Percentiles rank a stretch among this genome's conserved stretches.
Conservation (phyloP, 192 early-diverging fungal species). For the Mortierella hygrophila region DNA sequence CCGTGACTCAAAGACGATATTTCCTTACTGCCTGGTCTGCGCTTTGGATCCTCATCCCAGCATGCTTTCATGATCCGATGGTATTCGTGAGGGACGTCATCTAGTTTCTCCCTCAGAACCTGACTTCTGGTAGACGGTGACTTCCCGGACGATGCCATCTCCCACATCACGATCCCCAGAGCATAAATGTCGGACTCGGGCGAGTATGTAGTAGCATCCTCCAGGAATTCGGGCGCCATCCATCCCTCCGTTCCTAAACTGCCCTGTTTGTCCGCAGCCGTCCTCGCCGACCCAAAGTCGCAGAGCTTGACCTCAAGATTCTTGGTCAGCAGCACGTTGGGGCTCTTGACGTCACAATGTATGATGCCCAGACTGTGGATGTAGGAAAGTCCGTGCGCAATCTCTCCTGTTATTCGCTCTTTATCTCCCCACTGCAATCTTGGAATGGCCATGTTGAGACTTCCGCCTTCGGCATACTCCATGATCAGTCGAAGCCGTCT, state of each 20-base stretch:
- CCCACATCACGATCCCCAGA: slow-evolving; percentile 21
- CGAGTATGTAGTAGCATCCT: slow-evolving; percentile 10
- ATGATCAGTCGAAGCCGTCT: not conserved
- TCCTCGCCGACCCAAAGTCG: slow-evolving; percentile 31
- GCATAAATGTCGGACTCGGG: slow-evolving; percentile 30
- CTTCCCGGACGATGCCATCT: not conserved
- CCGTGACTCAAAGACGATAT: not conserved
- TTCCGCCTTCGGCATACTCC: slow-evolving; percentile 21
- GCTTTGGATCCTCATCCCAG: not conserved
- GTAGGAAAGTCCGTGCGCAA: slow-evolving; percentile 25
- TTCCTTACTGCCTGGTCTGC: slow-evolving; percentile 3
- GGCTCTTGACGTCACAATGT: slow-evolving; percentile 49
- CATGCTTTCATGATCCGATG: not conserved
- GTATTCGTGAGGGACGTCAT: slow-evolving; percentile 1
- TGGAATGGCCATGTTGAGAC: slow-evolving; percentile 5
- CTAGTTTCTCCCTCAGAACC: not conserved
- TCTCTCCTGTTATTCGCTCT: not conserved
- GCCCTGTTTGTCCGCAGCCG: not conserved
- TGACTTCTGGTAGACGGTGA: not conserved
- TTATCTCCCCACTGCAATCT: slow-evolving; percentile 9
- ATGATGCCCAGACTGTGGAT: slow-evolving; percentile 21
- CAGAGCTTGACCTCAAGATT: slow-evolving; percentile 21
- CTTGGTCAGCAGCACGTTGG: slow-evolving; percentile 26
- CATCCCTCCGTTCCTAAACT: not conserved
- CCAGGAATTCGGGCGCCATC: not conserved